These are phyloP conservation scores for Luzula sylvatica DNA, from an alignment of 176 grass and related monocot species.

Conservation along the genomic window DNA sequence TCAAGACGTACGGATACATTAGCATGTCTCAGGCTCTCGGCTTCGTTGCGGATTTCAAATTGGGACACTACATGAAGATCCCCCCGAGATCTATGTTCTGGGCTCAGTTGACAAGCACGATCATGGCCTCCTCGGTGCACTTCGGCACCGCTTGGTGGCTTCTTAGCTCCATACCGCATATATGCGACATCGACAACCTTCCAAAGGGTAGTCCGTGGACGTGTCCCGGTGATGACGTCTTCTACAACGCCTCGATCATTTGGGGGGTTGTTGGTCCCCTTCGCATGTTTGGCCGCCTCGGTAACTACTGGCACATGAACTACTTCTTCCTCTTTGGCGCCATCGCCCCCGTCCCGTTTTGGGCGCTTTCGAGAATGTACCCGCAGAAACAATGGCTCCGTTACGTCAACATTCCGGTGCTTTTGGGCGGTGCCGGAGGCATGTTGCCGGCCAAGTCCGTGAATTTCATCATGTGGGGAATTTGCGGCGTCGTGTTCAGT, in stretches of 20 bases:
- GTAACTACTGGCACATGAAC: slow-evolving; percentile 40
- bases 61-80: slow-evolving; percentile 99
- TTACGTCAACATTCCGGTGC: slow-evolving; percentile 58
- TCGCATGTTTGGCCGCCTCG: slow-evolving; percentile 64
- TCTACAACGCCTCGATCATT: slow-evolving; percentile 86
- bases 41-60: slow-evolving; percentile 89
- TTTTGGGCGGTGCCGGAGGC: slow-evolving; percentile 12
- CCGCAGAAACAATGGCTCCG: slow-evolving; percentile 33
- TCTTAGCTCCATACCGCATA: slow-evolving; percentile 29
- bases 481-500: slow-evolving; percentile 44
- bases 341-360: slow-evolving; percentile 46
- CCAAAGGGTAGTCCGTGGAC: slow-evolving; percentile 71
- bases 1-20: slow-evolving; percentile 91
- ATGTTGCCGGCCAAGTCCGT: slow-evolving; percentile 54
- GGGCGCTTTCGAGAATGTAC: slow-evolving; percentile 27
- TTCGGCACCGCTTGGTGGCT: slow-evolving; percentile 86
- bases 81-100: slow-evolving; percentile 92
- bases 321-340: slow-evolving; percentile 66
- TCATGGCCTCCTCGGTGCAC: slow-evolving; percentile 48
- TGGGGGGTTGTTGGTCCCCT: slow-evolving; percentile 72
- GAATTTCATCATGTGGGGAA: slow-evolving; percentile 59
- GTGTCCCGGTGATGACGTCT: slow-evolving; percentile 67
- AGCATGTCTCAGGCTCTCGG: slow-evolving; percentile 74
- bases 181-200: slow-evolving; percentile 40
- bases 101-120: slow-evolving; percentile 58